phyloP scores from a whole-genome alignment of 495 filamentous ascomycete species.

The Aspergillus taichungensis region DNA sequence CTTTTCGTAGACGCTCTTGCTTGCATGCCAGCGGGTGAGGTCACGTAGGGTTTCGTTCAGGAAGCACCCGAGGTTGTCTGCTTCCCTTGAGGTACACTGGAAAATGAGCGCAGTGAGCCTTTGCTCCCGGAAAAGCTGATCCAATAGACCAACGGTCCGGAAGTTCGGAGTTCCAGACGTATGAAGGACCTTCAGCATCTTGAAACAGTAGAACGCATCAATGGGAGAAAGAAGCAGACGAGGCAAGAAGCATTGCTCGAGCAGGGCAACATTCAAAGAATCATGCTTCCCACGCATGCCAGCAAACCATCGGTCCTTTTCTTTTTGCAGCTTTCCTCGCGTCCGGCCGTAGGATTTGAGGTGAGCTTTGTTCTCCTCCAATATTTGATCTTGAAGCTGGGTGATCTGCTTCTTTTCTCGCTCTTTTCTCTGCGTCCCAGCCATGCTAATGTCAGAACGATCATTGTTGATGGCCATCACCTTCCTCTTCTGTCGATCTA shows the following conservation, averaged over 20 bases:
- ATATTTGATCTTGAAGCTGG: conserved; percentile 52
- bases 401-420: conserved; percentile 50
- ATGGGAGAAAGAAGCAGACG: conserved; percentile 72
- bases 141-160: conserved; percentile 73
- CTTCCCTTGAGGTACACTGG: conserved; percentile 78
- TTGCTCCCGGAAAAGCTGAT: conserved; percentile 74
- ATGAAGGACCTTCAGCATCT: conserved; percentile 79
- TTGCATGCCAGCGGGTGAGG: conserved; percentile 73
- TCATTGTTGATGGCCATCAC: conserved; percentile 57
- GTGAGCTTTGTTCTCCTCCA: conserved; percentile 60
- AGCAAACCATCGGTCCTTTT: conserved; percentile 75
- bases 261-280: conserved; percentile 59
- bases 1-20: conserved; percentile 66
- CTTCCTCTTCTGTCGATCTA: conserved; percentile 50
- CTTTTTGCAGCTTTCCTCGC: conserved; percentile 55
- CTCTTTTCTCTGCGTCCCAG: conserved; percentile 54
- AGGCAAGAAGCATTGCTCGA: conserved; percentile 87
- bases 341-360: conserved; percentile 55
- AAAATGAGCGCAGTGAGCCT: conserved; percentile 74
- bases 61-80: conserved; percentile 83
- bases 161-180: conserved; percentile 74
- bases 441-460: conserved; percentile 57
- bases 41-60: conserved; percentile 71
- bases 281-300: conserved; percentile 53
- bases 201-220: conserved; percentile 81